Conservation (phyloP, 768 basidiomycete genomes). For the Pleurotus pulmonarius region DNA sequence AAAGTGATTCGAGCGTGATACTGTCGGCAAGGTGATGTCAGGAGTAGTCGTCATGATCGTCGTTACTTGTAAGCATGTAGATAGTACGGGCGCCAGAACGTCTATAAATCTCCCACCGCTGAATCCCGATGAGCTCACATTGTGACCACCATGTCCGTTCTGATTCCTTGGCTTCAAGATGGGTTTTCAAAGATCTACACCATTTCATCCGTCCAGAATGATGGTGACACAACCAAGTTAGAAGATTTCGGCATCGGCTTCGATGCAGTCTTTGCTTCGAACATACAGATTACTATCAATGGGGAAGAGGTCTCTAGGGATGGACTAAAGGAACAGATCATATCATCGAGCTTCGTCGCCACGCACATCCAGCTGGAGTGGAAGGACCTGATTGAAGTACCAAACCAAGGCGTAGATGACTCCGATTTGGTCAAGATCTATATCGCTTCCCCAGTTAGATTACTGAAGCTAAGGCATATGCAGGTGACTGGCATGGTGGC, state of each 20-base stretch:
- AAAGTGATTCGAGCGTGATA: neutral
- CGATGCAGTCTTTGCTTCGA: conserved; percentile 25
- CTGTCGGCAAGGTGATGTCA: too few species aligned
- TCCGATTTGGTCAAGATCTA: neutral
- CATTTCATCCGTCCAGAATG: neutral
- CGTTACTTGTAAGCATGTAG: too few species aligned
- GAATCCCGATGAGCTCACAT: too few species aligned
- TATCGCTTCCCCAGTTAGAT: too few species aligned
- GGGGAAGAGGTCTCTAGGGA: conserved; percentile 21
- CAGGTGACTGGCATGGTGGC: conserved; percentile 32
- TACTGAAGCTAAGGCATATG: too few species aligned
- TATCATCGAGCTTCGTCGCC: conserved; percentile 14
- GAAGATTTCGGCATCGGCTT: conserved; percentile 17
- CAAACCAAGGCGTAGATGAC: conserved; percentile 12
- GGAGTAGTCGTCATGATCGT: too few species aligned
- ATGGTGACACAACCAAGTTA: neutral
- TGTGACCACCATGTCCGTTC: neutral
- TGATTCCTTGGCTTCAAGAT: neutral
- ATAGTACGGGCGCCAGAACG: too few species aligned
- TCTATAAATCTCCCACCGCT: too few species aligned
- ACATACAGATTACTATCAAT: conserved; percentile 29
- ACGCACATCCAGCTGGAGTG: conserved; percentile 25
- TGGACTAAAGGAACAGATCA: conserved; percentile 23
- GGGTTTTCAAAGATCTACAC: neutral
- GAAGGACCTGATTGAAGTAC: conserved; percentile 29